Evolutionary conservation across 2,329 filamentous ascomycete genomes (phyloP), one percentile per base, ranked within the genome.

Genomic region (Pezicula carpinea): DNA sequence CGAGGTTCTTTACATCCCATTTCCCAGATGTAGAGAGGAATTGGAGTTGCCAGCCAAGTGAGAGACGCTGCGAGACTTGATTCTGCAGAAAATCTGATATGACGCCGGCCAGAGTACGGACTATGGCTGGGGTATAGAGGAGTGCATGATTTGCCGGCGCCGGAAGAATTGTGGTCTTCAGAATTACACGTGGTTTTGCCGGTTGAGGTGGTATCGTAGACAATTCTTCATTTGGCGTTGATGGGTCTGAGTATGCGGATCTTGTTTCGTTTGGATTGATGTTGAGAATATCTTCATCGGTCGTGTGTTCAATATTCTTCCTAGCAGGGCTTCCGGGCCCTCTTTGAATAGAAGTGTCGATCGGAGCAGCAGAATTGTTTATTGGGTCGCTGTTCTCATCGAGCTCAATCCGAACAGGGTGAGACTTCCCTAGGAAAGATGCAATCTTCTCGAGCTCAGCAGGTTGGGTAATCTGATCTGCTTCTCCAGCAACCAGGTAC

Each of bases 1-100:
- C 82, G 10, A 96, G 75, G 60, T 97, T 97, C 70, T 97, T 97
- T 56, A 97, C 89, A 61, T 96, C 92, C 92, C 92, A 97, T 69
- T 97, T 97, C 3, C 91, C 91, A 56, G 90, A 87, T 2, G 86
- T 89, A 2, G 87, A 89, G 19, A 97, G 80, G 59, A 93, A 85
- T 58, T 92, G 87, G 14, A 97, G 74, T 66, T 97, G 92, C 91
- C 92, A 97, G 36, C 85, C 88, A 22, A 92, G 79, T 1, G 83
- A 87, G 13, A 96, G 77, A 7, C 90, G 82, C 8, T 82, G 76
- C 8, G 91, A 91, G 45, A 96, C 75, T 58, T 89, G 78, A 3
- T 76, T 74, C 15, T 81, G 75, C 22, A 96, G 75, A 60, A 97
- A 97, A 53, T 87, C 83, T 49, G 89, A 86, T 44, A 96, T 83